Evolutionary conservation across 2,329 filamentous ascomycete genomes (phyloP).

Genomic region (Trichothecium sympodiale): DNA sequence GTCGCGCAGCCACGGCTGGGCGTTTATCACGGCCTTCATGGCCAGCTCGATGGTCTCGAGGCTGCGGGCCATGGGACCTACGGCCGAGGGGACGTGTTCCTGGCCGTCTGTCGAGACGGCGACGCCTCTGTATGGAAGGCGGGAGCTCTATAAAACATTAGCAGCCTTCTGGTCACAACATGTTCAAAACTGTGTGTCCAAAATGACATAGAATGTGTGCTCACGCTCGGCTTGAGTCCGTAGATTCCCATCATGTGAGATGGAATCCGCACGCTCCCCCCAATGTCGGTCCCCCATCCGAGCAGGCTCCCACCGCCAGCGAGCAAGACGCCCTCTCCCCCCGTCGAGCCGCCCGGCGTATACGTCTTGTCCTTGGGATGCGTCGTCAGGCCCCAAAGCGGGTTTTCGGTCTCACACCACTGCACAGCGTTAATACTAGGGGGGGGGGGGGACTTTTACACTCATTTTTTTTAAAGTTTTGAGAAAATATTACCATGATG

Average conservation of each 20-base stretch:
- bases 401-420: conserved; percentile 18
- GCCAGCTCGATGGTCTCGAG: conserved; percentile 31
- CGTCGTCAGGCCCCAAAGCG: conserved; percentile 66
- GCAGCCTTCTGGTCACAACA: no score
- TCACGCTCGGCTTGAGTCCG: conserved; percentile 19
- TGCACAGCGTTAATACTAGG: conserved; percentile 41
- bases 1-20: conserved; percentile 42
- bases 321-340: conserved; percentile 71
- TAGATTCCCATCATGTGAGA: conserved; percentile 89
- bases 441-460: no score
- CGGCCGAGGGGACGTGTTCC: conserved; percentile 50
- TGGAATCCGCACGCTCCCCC: conserved; percentile 75
- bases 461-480: no score
- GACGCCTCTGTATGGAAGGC: conserved; percentile 46
- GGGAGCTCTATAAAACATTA: conserved; percentile 40
- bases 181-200: background rate
- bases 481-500: conserved; percentile 13
- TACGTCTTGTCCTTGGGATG: conserved; percentile 81
- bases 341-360: conserved; percentile 85
- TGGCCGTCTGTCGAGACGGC: conserved; percentile 53
- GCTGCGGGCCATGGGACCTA: conserved; percentile 46
- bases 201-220: conserved; percentile 2
- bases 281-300: conserved; percentile 87
- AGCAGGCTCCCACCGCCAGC: conserved; percentile 69
- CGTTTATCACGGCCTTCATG: conserved; percentile 34